Percentiles rank a stretch among this genome's conserved stretches.
phyloP scores from a whole-genome alignment of 2,329 filamentous ascomycete species.

The Penicillium sp. region DNA sequence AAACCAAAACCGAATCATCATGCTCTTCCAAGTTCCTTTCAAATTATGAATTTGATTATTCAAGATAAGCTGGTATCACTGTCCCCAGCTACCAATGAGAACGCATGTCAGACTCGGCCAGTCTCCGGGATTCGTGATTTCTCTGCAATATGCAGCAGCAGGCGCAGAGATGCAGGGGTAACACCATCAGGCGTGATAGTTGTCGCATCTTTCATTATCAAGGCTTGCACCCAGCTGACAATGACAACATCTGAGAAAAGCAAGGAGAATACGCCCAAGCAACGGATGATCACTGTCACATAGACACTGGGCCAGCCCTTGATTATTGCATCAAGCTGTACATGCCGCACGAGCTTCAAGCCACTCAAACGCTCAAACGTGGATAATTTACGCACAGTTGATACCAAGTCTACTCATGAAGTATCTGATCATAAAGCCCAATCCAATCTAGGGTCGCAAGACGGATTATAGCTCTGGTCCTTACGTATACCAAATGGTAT shows the following conservation, averaged over 20 bases:
- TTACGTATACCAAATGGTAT: conserved; percentile 15
- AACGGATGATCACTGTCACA: not conserved
- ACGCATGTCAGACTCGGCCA: not conserved
- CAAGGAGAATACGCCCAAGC: not conserved
- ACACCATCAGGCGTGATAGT: conserved; percentile 9
- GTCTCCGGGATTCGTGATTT: not conserved
- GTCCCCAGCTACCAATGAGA: not conserved
- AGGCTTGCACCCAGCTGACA: not conserved
- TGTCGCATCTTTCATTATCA: conserved; percentile 3
- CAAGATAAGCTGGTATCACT: not conserved
- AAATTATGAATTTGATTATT: not conserved
- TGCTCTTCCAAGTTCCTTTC: not conserved
- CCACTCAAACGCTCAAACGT: not conserved
- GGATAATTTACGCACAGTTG: not conserved
- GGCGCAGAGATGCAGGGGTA: not conserved
- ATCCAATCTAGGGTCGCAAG: not conserved
- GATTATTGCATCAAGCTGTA: not conserved
- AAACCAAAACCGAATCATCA: not conserved
- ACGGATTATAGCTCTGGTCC: conserved; percentile 12
- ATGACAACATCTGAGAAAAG: not conserved
- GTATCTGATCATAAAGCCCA: not conserved
- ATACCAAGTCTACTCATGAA: not conserved
- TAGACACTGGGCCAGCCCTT: not conserved
- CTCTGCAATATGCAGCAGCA: not conserved
- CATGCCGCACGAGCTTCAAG: not conserved